These are phyloP conservation scores for Colletotrichum coccodes DNA, from an alignment of 2,329 filamentous ascomycete species.

Conservation along the genomic window DNA sequence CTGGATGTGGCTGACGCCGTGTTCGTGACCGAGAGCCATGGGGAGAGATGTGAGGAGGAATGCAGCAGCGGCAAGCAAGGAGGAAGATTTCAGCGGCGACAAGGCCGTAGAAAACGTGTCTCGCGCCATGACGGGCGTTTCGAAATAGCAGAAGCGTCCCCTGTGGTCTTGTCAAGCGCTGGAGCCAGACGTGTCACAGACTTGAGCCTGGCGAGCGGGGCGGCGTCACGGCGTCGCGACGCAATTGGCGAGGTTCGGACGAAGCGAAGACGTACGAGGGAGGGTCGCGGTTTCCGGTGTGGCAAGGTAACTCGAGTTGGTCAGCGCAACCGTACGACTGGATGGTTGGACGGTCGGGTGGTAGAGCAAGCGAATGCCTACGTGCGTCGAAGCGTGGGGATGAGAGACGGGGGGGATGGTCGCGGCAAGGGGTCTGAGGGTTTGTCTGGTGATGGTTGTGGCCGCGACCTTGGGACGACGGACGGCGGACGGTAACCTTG, in stretches of 20 bases:
- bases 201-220: constrained; percentile 27
- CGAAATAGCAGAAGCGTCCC: constrained; percentile 16
- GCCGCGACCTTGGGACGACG: neutral
- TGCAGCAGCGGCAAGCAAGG: constrained; percentile 11
- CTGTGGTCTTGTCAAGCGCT: constrained; percentile 11
- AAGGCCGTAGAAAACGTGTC: constrained; percentile 26
- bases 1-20: constrained; percentile 65
- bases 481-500: neutral
- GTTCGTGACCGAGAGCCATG: constrained; percentile 54
- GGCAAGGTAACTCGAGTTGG: neutral
- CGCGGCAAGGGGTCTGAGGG: constrained; percentile 20
- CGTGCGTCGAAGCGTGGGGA: neutral
- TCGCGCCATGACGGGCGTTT: constrained; percentile 31
- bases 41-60: constrained; percentile 29
- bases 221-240: constrained; percentile 23
- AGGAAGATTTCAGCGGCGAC: constrained; percentile 18
- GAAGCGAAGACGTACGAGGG: constrained; percentile 5
- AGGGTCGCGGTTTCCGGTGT: constrained; percentile 10
- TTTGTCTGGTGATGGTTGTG: neutral
- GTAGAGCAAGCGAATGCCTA: constrained; percentile 33
- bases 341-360: neutral
- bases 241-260: constrained; percentile 33
- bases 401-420: constrained; percentile 12
- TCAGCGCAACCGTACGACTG: neutral
- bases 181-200: constrained; percentile 32